These are phyloP conservation scores for Viola odorata DNA, from an alignment of 345 rosid genomes.

Conservation along the genomic window DNA sequence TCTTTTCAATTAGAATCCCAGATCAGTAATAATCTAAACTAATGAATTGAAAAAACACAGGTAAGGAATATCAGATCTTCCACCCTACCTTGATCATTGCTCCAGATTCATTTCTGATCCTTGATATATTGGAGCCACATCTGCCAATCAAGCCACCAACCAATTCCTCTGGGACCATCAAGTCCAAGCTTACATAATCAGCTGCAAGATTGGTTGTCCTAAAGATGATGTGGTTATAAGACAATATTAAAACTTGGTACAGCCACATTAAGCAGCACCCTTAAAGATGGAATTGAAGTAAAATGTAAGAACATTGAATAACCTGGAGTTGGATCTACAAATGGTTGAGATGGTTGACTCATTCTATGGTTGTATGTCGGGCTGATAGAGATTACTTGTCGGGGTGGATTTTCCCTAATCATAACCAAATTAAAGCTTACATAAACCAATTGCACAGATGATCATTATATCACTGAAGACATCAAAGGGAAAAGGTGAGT, in stretches of 20 bases:
- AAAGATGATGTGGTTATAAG: slow-evolving; percentile 51
- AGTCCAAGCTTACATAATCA: slow-evolving; percentile 55
- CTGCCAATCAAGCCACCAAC: slow-evolving; percentile 66
- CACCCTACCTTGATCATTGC: slow-evolving; percentile 50
- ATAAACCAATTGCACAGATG: neutral
- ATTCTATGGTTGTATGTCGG: slow-evolving; percentile 47
- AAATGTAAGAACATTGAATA: slow-evolving; percentile 18
- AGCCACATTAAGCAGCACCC: slow-evolving; percentile 27
- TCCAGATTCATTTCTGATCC: slow-evolving; percentile 61
- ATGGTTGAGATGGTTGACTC: slow-evolving; percentile 33
- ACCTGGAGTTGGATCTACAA: slow-evolving; percentile 53
- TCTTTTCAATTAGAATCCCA: neutral
- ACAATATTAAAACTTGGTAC: slow-evolving; percentile 39
- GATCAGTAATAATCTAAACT: neutral
- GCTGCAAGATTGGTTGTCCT: slow-evolving; percentile 70
- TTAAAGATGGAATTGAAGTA: slow-evolving; percentile 5
- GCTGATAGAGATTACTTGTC: slow-evolving; percentile 54
- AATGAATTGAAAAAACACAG: neutral
- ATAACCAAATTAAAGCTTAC: neutral
- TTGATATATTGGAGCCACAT: slow-evolving; percentile 59
- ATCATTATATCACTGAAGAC: neutral
- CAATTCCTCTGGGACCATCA: slow-evolving; percentile 53
- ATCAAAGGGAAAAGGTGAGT: neutral
- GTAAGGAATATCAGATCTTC: too few relatives aligned
- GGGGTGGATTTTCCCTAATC: slow-evolving; percentile 56